Conservation (phyloP, 768 basidiomycete genomes). For the Tephrocybe sp. region DNA sequence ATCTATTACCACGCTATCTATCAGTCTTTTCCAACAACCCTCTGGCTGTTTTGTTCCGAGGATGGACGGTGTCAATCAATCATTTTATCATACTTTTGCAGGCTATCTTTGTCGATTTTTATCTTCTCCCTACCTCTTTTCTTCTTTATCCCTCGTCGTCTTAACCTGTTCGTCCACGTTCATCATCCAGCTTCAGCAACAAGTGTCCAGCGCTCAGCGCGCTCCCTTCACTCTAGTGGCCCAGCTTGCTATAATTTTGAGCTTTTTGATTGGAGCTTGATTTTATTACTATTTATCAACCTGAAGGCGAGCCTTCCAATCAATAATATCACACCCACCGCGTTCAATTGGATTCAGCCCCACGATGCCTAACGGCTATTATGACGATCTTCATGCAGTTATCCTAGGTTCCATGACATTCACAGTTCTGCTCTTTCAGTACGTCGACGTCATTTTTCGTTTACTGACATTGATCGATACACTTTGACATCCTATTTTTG, state of each 20-base stretch:
- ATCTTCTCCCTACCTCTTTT: constrained; percentile 10
- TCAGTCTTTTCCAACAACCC: constrained; percentile 13
- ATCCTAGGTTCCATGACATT: constrained; percentile 7
- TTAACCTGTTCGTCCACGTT: constrained; percentile 5
- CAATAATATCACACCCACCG: too few species aligned
- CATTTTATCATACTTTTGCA: constrained; percentile 1
- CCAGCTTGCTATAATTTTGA: too few species aligned
- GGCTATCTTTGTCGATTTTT: constrained; percentile 13
- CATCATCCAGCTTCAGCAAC: constrained; percentile 6
- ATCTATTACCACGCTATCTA: constrained; percentile 19
- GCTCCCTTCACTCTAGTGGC: too few species aligned
- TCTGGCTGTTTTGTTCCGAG: constrained; percentile 14
- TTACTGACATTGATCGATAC: background rate
- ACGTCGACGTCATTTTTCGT: background rate
- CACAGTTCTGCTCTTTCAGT: constrained; percentile 12
- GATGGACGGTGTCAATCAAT: constrained; percentile 18
- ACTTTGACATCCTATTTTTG: background rate
- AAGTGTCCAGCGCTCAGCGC: too few species aligned
- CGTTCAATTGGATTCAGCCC: background rate
- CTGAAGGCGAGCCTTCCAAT: too few species aligned
- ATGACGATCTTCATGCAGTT: constrained; percentile 4
- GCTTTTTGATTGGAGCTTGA: too few species aligned
- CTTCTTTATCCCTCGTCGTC: constrained; percentile 1
- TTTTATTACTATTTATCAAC: constrained; percentile 4
- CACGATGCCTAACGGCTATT: constrained; percentile 3